Evolutionary conservation across 148 eudicot species (phyloP), one percentile per base, ranked within the genome.

Genomic region (Fallopia convolvulus): DNA sequence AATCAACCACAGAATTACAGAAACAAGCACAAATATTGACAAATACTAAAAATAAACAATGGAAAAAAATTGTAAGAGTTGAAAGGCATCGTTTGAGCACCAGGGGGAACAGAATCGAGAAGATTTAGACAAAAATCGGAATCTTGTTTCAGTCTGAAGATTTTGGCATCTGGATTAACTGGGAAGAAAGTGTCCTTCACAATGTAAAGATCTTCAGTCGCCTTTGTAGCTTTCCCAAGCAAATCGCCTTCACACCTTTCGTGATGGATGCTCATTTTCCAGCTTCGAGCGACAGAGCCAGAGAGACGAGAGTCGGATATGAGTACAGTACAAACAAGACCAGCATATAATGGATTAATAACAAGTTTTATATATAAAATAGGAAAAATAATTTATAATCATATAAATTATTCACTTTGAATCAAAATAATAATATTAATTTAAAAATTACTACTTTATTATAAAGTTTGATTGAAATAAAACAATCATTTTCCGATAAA

Each of bases 181-280:
- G 94, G 87, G 74, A 84, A 93, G 78, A 79, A 93, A 42, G 90
- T 86, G 87, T 93, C 94, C n/a, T 89, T 80, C n/a, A 85, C 78
- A 77, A 20, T 80, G 91, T 91, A 93, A 4, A 91, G 91, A 78
- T 84, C 83, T 50, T 91, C 89, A 23, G 83, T 87, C 0, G 88
- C 89, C 79, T 78, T 80, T 13, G 80, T 65, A 40, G 83, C 94
- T 63, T 83, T 74, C 10, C 48, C 75, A 72, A 91, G 82, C 47
- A 87, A 76, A 80, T 85, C 87, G 14, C 75, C 82, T 23, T n/a
- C 83, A 39, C 60, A 72, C 50, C 60, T 68, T 56, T 77, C 81
- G 55, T 14, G 23, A 55, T 77, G 79, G 76, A 58, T 76, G 87
- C 80, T 84, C 94, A 90, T 90, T 77, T 77, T 73, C 53, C 53